phyloP scores from a whole-genome alignment of 257 asterid genomes.

The Nemophila menziesii region DNA sequence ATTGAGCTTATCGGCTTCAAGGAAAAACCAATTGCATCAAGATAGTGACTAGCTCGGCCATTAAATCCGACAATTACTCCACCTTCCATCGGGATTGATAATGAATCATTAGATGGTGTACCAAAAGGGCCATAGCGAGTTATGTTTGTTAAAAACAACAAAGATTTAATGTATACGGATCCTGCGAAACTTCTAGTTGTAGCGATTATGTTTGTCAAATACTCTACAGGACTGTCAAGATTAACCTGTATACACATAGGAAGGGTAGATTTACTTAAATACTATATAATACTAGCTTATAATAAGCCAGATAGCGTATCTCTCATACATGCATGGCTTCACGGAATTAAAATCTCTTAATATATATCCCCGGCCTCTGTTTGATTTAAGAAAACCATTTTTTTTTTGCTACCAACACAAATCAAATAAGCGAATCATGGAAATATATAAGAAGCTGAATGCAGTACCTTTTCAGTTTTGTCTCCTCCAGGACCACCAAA shows the following conservation, averaged over 20 bases:
- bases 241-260: constrained; percentile 1
- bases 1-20: not conserved
- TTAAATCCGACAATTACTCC: constrained; percentile 16
- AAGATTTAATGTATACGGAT: not conserved
- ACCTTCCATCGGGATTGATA: not conserved
- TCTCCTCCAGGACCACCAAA: constrained; percentile 10
- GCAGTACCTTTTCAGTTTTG: not conserved
- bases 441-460: no score
- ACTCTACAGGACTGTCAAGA: not conserved
- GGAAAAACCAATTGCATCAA: constrained; percentile 15
- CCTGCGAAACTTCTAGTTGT: not conserved
- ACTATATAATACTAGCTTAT: no score
- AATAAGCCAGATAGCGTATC: no score
- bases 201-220: constrained; percentile 4
- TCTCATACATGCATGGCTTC: constrained; percentile 60
- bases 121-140: constrained; percentile 11
- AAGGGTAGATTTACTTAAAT: no score
- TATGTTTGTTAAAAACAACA: constrained; percentile 1
- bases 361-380: no score
- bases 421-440: no score
- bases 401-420: no score
- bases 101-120: not conserved
- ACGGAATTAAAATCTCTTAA: not conserved
- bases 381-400: no score
- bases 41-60: not conserved